Evolutionary conservation across 257 asterid species (phyloP).

Genomic region (Solanum okadae): DNA sequence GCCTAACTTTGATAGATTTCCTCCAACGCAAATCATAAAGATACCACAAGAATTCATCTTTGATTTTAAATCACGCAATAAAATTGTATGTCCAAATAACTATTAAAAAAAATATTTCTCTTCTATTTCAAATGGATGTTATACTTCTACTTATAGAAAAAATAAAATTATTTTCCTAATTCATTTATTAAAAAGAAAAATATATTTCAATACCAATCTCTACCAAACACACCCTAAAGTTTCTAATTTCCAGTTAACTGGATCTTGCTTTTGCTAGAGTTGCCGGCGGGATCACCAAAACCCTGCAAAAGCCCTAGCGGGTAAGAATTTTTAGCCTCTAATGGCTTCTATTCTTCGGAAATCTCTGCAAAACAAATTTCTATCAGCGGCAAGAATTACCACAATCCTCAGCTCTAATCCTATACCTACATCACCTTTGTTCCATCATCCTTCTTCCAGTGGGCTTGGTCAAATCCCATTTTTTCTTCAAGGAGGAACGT

Average conservation of each 20-base stretch:
- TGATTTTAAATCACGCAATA: too few species aligned
- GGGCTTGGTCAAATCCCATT: conserved; percentile 7
- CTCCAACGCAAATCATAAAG: not conserved
- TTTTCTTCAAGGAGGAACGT: not conserved
- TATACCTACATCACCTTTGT: conserved; percentile 11
- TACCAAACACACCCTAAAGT: not conserved
- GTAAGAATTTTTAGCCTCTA: not conserved
- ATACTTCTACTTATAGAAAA: not conserved
- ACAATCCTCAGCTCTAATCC: conserved; percentile 13
- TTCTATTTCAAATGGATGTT: not conserved
- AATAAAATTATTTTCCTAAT: not conserved
- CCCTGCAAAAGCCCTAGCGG: conserved; percentile 30
- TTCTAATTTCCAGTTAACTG: not conserved
- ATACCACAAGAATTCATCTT: not conserved
- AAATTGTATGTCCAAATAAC: not conserved
- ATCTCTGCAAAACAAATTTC: conserved; percentile 37
- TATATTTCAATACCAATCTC: not conserved
- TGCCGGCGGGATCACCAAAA: not conserved
- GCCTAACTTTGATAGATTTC: not conserved
- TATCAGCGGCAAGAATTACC: conserved; percentile 22
- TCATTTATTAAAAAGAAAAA: not conserved
- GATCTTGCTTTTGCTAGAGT: not conserved
- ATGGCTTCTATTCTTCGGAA: conserved; percentile 44
- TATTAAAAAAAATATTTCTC: not conserved
- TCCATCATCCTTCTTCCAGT: not conserved